These are phyloP conservation scores for Cyclanthera cordifolia DNA, from an alignment of 306 rosid species.

Conservation along the genomic window DNA sequence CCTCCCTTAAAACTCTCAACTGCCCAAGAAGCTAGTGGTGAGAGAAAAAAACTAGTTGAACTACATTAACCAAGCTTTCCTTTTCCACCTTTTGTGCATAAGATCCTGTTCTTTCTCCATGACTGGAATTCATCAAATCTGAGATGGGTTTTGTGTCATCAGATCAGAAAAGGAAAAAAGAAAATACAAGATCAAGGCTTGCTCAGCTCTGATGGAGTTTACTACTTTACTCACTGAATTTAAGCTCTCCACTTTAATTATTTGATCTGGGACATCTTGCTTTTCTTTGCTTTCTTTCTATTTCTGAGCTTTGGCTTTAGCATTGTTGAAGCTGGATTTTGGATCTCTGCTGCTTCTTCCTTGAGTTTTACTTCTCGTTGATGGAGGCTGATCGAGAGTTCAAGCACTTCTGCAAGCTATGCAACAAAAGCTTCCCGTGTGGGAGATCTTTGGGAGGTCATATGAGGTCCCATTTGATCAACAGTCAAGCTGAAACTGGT, in stretches of 20 bases:
- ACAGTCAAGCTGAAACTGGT: constrained; percentile 25
- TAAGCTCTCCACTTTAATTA: constrained; percentile 7
- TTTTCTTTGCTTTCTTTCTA: background rate
- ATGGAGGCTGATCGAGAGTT: constrained; percentile 50
- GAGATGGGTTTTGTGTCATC: constrained; percentile 20
- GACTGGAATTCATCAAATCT: constrained; percentile 20
- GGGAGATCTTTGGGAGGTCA: constrained; percentile 95
- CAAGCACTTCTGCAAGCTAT: constrained; percentile 69
- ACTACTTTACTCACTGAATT: constrained; percentile 11
- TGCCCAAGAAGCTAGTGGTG: constrained; percentile 22
- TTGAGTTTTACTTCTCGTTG: constrained; percentile 10
- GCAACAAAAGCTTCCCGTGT: constrained; percentile 68
- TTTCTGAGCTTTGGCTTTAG: constrained; percentile 6
- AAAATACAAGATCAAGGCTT: background rate
- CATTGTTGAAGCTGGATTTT: background rate
- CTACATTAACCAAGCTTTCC: constrained; percentile 14
- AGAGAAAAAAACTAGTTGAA: constrained; percentile 19
- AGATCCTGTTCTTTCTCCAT: constrained; percentile 44
- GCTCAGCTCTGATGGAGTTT: constrained; percentile 9
- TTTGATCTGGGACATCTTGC: background rate
- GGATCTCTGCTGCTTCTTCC: background rate
- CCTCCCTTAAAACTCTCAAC: constrained; percentile 30
- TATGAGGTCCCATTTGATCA: constrained; percentile 72
- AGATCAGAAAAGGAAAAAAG: constrained; percentile 1
- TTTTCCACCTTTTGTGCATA: constrained; percentile 23